Conservation (phyloP, 2,329 filamentous ascomycete species). For the Exserohilum turcica region DNA sequence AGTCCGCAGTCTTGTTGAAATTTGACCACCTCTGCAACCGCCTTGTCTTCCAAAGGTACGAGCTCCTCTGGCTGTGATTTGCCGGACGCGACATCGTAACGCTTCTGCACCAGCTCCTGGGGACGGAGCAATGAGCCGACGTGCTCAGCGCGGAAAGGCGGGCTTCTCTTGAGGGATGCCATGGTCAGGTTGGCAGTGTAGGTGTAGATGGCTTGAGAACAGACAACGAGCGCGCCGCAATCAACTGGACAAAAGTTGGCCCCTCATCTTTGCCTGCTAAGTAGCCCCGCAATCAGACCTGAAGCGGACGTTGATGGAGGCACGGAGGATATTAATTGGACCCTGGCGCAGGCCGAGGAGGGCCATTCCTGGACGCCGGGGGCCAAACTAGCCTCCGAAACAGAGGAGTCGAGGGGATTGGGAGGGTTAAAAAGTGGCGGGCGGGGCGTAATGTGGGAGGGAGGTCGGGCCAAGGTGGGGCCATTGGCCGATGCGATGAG, state of each 20-base stretch:
- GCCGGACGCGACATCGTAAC: constrained; percentile 58
- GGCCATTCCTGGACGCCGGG: constrained; percentile 13
- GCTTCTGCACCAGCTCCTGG: constrained; percentile 63
- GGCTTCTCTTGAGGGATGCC: constrained; percentile 46
- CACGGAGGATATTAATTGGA: constrained; percentile 21
- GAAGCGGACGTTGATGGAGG: constrained; percentile 16
- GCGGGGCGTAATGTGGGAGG: constrained; percentile 27
- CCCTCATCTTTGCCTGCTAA: constrained; percentile 28
- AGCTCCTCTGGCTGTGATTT: constrained; percentile 57
- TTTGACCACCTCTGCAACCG: constrained; percentile 68
- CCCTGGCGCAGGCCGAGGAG: constrained; percentile 13
- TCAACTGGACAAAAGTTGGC: constrained; percentile 16
- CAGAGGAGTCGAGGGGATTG: constrained; percentile 22
- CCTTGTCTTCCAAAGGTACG: constrained; percentile 65
- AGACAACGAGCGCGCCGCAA: constrained; percentile 7
- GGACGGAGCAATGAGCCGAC: constrained; percentile 73
- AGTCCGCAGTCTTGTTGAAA: constrained; percentile 68
- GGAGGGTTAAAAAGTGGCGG: constrained; percentile 20
- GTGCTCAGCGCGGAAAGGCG: constrained; percentile 74
- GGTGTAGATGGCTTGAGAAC: neutral
- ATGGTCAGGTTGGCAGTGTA: constrained; percentile 37
- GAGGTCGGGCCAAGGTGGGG: constrained; percentile 31
- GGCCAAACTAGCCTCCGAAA: constrained; percentile 10
- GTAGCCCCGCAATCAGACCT: constrained; percentile 33
- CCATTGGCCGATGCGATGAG: constrained; percentile 16